phyloP scores from a whole-genome alignment of 495 filamentous ascomycete species.

The Penicillium diatomitis region DNA sequence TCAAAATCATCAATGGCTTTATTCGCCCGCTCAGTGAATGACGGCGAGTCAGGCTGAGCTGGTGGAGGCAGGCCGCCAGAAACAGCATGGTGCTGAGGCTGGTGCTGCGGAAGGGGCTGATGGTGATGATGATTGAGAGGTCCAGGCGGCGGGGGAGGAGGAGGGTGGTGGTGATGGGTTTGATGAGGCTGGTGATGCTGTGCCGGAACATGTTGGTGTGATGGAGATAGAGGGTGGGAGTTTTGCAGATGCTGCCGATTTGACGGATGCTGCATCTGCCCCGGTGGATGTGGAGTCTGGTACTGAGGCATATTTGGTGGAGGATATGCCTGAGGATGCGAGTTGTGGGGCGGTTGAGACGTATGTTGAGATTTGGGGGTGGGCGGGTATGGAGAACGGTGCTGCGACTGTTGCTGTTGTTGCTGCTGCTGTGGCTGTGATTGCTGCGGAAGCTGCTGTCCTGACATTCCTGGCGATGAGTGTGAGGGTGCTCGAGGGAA shows the following conservation, averaged over 20 bases:
- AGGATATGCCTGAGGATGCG: constrained; percentile 14
- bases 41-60: constrained; percentile 38
- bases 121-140: constrained; percentile 1
- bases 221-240: constrained; percentile 10
- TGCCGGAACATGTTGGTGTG: constrained; percentile 9
- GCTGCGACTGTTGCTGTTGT: constrained; percentile 7
- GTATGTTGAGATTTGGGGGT: constrained; percentile 12
- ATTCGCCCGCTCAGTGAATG: constrained; percentile 39
- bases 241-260: constrained; percentile 10
- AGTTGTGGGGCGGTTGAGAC: constrained; percentile 13
- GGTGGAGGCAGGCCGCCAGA: constrained; percentile 29
- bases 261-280: constrained; percentile 14
- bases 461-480: no score
- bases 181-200: constrained; percentile 9
- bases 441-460: constrained; percentile 9
- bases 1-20: constrained; percentile 44
- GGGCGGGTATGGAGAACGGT: constrained; percentile 18
- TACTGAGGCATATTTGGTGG: constrained; percentile 10
- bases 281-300: constrained; percentile 16
- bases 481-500: neutral
- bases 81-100: constrained; percentile 18
- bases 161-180: constrained; percentile 16
- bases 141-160: constrained; percentile 24
- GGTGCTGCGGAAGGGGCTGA: constrained; percentile 15
- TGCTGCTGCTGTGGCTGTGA: constrained; percentile 7